A percentile compares a stretch with the other conserved stretches of the same genome.
Evolutionary conservation across 2,329 filamentous ascomycete species (phyloP).

Genomic region (Ophiognomonia clavigignenti-juglandacearum): DNA sequence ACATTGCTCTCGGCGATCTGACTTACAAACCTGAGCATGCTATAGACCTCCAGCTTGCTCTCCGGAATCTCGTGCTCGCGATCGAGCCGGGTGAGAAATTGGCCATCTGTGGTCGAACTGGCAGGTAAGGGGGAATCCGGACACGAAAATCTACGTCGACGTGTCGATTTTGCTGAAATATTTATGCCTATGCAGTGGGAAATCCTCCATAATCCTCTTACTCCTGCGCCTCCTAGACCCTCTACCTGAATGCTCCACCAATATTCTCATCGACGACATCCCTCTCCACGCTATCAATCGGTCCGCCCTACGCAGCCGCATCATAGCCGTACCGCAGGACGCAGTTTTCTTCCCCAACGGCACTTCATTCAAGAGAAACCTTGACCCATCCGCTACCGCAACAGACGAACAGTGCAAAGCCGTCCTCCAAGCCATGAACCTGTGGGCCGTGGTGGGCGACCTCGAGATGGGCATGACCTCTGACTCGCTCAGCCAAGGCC

Average conservation of each 20-base stretch:
- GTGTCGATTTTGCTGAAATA: background rate
- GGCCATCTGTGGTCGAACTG: slow-evolving; percentile 29
- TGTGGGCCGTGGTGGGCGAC: slow-evolving; percentile 21
- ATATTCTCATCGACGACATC: slow-evolving; percentile 30
- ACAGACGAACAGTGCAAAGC: slow-evolving; percentile 18
- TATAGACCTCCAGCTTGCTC: slow-evolving; percentile 21
- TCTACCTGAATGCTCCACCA: slow-evolving; percentile 15
- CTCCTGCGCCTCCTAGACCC: slow-evolving; percentile 36
- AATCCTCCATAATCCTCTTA: slow-evolving; percentile 34
- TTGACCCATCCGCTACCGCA: slow-evolving; percentile 25
- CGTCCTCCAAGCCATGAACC: slow-evolving; percentile 20
- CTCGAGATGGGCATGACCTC: slow-evolving; percentile 30
- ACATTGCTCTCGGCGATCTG: background rate
- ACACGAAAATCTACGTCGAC: background rate
- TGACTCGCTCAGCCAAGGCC: slow-evolving; percentile 44
- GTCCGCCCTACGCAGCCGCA: slow-evolving; percentile 28
- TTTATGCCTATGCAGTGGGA: slow-evolving; percentile 27
- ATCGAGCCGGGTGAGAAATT: slow-evolving; percentile 27
- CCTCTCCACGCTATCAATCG: slow-evolving; percentile 28
- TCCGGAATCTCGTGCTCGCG: slow-evolving; percentile 24
- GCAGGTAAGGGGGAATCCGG: slow-evolving; percentile 5
- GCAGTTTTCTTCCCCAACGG: slow-evolving; percentile 35
- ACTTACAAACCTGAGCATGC: background rate
- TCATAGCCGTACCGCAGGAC: slow-evolving; percentile 40
- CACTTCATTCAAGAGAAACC: slow-evolving; percentile 27